A percentile compares a stretch with the other conserved stretches of the same genome.
phyloP scores from a whole-genome alignment of 441 rosid species.

The Bruguiera hainesii region DNA sequence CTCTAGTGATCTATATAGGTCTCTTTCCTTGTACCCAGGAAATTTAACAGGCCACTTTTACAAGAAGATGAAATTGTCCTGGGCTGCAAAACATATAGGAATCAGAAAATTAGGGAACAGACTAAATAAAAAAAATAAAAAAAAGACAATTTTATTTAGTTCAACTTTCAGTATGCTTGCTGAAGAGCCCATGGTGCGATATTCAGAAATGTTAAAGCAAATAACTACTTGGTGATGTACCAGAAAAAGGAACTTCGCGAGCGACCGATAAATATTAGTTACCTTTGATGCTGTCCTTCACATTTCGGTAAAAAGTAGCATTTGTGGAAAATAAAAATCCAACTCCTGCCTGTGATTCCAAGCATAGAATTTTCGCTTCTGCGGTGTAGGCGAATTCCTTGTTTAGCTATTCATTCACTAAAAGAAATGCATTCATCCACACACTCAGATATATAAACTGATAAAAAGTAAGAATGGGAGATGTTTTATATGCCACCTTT shows the following conservation, averaged over 20 bases:
- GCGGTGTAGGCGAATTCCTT: neutral
- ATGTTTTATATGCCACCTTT: neutral
- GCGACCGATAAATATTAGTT: too few relatives aligned
- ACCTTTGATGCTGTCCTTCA: conserved; percentile 24
- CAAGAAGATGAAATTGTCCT: conserved; percentile 28
- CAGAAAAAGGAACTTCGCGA: too few relatives aligned
- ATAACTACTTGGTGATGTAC: neutral
- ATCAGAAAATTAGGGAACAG: too few relatives aligned
- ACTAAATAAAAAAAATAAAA: too few relatives aligned
- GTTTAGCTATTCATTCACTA: neutral
- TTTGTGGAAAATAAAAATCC: conserved; percentile 51
- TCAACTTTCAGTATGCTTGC: too few relatives aligned
- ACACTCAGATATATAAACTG: neutral
- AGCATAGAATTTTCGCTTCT: conserved; percentile 46
- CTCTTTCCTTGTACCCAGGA: conserved; percentile 35
- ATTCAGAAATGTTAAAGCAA: neutral
- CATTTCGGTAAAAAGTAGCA: conserved; percentile 25
- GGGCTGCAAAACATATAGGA: neutral
- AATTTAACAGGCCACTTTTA: conserved; percentile 34
- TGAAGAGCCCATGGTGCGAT: neutral
- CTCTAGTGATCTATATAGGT: conserved; percentile 39
- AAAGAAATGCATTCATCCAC: neutral
- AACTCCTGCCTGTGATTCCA: conserved; percentile 56
- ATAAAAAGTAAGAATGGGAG: neutral
- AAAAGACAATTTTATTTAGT: too few relatives aligned